Base-by-base conservation (phyloP, 192 early-diverging fungal species). In the Coemansia umbellata region DNA sequence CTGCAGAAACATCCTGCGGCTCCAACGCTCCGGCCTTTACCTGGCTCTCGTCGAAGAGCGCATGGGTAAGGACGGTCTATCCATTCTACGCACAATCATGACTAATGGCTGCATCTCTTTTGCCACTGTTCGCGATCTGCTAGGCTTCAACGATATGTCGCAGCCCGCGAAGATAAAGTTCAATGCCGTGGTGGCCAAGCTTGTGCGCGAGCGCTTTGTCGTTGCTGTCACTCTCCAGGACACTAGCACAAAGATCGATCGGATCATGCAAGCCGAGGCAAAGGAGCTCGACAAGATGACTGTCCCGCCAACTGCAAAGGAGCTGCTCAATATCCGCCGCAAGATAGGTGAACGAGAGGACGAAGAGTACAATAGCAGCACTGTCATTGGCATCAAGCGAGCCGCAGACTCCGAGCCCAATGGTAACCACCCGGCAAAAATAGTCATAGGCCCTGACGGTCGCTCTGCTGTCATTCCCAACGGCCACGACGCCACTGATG, bases 121-220 rank as follows among this genome's bases (percentile, higher is more conserved):
- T 8, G 53, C 60, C 43, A 49, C 52, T 23, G 48, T 77, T 13
- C 55, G 63, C 31, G 43, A 47, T 7, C 51, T 21, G 7, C 61
- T 70, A 6, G 51, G 58, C 15, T 54, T 55, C n/a, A 53, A 44
- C 4, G 42, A 58, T 31, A 41, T 53, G 23, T 50, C 49, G 17
- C 26, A 44, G 15, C 37, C 63, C 4, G 60, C 55, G 13, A 47
- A 60, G 55, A n/a, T 39, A 21, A 52, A 57, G 42, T 62, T 72
- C 30, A 51, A 47, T 40, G 5, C 47, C 6, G 61, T 51, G 3
- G 61, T 69, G 18, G 63, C 47, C 49, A 76, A 54, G 31, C 77
- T 90, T 53, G 82, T 83, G 48, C 74, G 78, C 50, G 79, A 84
- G 58, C 73, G 83, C 40, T 86, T 80, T 28, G 64, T 90, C 10